A percentile compares a stretch with the other conserved stretches of the same genome.
phyloP scores from a whole-genome alignment of 306 rosid genomes.

The Fragaria vesca region DNA sequence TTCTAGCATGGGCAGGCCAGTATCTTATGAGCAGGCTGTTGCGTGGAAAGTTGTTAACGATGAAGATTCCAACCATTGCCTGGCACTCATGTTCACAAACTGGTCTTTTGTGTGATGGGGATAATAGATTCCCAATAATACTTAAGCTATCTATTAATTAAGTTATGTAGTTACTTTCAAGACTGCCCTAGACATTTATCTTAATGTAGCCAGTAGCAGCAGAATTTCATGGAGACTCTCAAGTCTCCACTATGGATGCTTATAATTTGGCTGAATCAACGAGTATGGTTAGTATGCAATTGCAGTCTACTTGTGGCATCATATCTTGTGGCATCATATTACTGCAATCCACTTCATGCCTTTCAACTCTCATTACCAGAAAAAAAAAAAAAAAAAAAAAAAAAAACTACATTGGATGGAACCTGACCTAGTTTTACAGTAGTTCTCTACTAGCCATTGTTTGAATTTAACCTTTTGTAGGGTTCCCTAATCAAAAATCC shows the following conservation, averaged over 20 bases:
- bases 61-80: slow-evolving; percentile 88
- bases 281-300: neutral
- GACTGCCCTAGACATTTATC: slow-evolving; percentile 31
- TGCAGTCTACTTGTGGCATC: neutral
- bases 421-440: neutral
- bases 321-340: neutral
- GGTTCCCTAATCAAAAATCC: neutral
- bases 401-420: neutral
- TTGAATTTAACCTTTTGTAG: neutral
- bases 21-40: slow-evolving; percentile 81
- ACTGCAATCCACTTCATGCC: neutral
- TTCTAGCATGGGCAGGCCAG: slow-evolving; percentile 90
- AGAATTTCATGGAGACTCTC: slow-evolving; percentile 26
- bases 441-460: neutral
- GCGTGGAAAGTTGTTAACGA: slow-evolving; percentile 94
- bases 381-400: too few species aligned
- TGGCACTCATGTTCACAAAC: slow-evolving; percentile 87
- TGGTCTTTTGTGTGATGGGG: slow-evolving; percentile 81
- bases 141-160: slow-evolving; percentile 30
- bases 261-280: slow-evolving; percentile 10
- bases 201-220: slow-evolving; percentile 36
- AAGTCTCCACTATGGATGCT: slow-evolving; percentile 1
- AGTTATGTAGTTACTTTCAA: slow-evolving; percentile 21
- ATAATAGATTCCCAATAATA: slow-evolving; percentile 9
- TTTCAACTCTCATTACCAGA: neutral